Conservation (phyloP, 129 eudicot genomes). For the Erigeron canadensis region DNA sequence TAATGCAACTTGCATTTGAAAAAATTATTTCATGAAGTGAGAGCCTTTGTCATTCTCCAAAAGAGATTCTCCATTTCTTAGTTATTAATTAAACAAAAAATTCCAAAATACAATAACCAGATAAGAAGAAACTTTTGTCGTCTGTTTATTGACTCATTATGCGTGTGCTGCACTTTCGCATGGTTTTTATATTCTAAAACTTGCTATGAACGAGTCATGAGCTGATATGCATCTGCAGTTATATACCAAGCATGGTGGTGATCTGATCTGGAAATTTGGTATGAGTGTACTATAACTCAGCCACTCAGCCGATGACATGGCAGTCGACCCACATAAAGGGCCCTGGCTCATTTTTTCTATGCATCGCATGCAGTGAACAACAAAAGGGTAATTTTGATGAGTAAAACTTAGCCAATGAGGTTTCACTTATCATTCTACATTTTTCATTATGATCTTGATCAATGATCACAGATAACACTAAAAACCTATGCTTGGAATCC, state of each 20-base stretch:
- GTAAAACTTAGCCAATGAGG: background rate
- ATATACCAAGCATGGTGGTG: constrained; percentile 20
- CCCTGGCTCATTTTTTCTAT: constrained; percentile 4
- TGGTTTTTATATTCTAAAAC: constrained; percentile 9
- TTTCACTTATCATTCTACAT: constrained; percentile 12
- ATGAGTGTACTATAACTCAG: constrained; percentile 41
- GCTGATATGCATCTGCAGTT: background rate
- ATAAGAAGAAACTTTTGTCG: background rate
- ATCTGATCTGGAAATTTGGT: constrained; percentile 23
- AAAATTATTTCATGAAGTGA: constrained; percentile 22
- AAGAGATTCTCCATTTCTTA: background rate
- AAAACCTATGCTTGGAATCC: constrained; percentile 9
- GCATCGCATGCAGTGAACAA: constrained; percentile 10
- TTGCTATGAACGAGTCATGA: constrained; percentile 4
- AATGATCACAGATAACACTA: constrained; percentile 11
- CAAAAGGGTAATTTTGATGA: background rate
- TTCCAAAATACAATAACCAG: background rate
- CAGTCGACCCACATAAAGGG: constrained; percentile 9
- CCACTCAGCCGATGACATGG: constrained; percentile 46
- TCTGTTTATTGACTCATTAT: constrained; percentile 1
- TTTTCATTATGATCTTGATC: constrained; percentile 5
- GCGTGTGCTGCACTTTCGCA: constrained; percentile 19
- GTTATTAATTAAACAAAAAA: background rate
- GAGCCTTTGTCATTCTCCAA: constrained; percentile 32
- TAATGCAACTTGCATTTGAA: constrained; percentile 41